Percentiles rank a stretch among this genome's conserved stretches.
Conservation (phyloP, 2,329 filamentous ascomycete genomes). For the Fusarium sp. region DNA sequence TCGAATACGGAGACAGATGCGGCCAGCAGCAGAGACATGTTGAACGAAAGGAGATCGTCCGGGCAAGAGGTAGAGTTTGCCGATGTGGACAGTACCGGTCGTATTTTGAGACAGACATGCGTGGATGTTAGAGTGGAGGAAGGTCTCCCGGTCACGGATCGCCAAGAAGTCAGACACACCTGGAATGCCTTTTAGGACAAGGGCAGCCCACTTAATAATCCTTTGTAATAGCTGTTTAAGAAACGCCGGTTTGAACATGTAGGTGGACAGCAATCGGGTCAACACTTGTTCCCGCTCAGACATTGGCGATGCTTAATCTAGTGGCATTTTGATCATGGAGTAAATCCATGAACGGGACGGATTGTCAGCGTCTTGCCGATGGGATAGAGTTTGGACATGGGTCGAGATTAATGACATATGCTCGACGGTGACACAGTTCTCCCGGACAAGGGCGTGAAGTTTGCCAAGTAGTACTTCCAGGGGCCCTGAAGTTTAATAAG, state of each 20-base stretch:
- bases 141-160: background rate
- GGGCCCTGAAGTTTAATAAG: background rate
- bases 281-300: too few species aligned
- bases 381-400: background rate
- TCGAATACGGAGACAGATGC: background rate
- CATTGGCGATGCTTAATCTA: too few species aligned
- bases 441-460: background rate
- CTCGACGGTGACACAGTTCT: background rate
- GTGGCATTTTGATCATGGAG: too few species aligned
- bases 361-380: background rate
- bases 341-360: background rate
- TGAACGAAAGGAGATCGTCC: background rate
- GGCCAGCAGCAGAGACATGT: background rate
- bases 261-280: too few species aligned
- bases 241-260: background rate
- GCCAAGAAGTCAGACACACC: background rate
- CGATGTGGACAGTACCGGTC: background rate
- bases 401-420: background rate
- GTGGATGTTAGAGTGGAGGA: background rate
- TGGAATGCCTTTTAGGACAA: background rate
- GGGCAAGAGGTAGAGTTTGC: background rate
- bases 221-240: background rate
- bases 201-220: background rate
- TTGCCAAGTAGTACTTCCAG: background rate
- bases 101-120: background rate